Evolutionary conservation across 2,329 filamentous ascomycete genomes (phyloP).

Genomic region (Colletotrichum tropicicola): DNA sequence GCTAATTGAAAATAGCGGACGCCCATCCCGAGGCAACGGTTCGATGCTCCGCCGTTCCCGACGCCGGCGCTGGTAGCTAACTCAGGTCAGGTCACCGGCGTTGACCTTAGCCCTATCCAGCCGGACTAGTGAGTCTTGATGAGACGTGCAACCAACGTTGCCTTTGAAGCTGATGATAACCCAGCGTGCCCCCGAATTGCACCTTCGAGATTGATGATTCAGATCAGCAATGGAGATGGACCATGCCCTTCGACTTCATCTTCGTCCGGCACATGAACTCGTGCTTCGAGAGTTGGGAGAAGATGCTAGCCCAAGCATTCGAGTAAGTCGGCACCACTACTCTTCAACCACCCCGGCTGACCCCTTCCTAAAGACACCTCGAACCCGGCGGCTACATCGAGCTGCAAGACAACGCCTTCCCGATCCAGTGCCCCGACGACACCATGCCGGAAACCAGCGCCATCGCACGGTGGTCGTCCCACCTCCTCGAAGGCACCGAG

Average conservation of each 20-base stretch:
- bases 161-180: slow-evolving; percentile 36
- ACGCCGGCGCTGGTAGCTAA: neutral
- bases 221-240: slow-evolving; percentile 43
- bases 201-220: slow-evolving; percentile 51
- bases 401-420: too few species aligned
- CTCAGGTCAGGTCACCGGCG: slow-evolving; percentile 34
- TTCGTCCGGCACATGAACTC: slow-evolving; percentile 42
- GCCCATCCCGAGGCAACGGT: slow-evolving; percentile 41
- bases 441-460: too few species aligned
- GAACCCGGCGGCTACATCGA: too few species aligned
- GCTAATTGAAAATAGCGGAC: slow-evolving; percentile 35
- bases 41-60: neutral
- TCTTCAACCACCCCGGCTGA: too few species aligned
- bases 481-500: slow-evolving; percentile 43
- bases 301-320: slow-evolving; percentile 34
- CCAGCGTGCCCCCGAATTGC: slow-evolving; percentile 52
- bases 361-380: too few species aligned
- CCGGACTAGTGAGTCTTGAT: too few species aligned
- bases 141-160: too few species aligned
- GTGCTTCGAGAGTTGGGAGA: slow-evolving; percentile 37
- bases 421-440: too few species aligned
- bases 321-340: too few species aligned
- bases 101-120: slow-evolving; percentile 45
- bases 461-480: too few species aligned
- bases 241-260: slow-evolving; percentile 44